Evolutionary conservation across 768 basidiomycete species (phyloP).

Genomic region (Trametes gibbosa): DNA sequence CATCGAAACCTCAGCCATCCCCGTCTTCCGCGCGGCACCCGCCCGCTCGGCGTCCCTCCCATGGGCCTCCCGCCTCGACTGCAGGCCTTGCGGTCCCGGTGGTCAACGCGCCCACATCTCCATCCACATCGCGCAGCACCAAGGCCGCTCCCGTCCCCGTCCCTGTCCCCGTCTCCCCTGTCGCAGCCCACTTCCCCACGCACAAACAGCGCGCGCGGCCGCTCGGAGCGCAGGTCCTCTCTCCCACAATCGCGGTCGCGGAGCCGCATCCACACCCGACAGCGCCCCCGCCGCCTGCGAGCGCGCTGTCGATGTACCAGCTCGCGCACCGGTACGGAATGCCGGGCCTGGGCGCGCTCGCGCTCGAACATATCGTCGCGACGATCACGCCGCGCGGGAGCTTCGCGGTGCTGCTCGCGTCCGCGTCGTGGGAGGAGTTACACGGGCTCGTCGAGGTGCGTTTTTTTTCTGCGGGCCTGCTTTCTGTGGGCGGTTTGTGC

Average conservation of each 20-base stretch:
- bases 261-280: slow-evolving; percentile 78
- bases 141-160: slow-evolving; percentile 45
- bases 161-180: slow-evolving; percentile 36
- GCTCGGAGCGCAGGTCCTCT: slow-evolving; percentile 19
- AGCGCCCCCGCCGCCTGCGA: slow-evolving; percentile 58
- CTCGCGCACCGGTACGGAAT: slow-evolving; percentile 75
- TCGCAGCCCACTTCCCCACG: slow-evolving; percentile 40
- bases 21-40: slow-evolving; percentile 16
- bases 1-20: slow-evolving; percentile 1
- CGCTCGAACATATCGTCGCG: slow-evolving; percentile 70
- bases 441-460: slow-evolving; percentile 58
- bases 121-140: slow-evolving; percentile 29
- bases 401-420: slow-evolving; percentile 69
- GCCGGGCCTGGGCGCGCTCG: slow-evolving; percentile 60
- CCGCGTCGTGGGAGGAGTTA: slow-evolving; percentile 63
- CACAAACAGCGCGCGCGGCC: slow-evolving; percentile 37
- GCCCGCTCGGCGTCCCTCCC: slow-evolving; percentile 20
- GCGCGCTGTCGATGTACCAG: slow-evolving; percentile 73
- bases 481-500: slow-evolving; percentile 13
- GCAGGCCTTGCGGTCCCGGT: slow-evolving; percentile 5
- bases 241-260: slow-evolving; percentile 31
- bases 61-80: slow-evolving; percentile 1
- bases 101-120: slow-evolving; percentile 13
- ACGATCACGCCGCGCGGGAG: slow-evolving; percentile 64
- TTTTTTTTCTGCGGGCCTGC: slow-evolving; percentile 15